phyloP scores from a whole-genome alignment of 345 rosid genomes.

The Rhizophora apiculata region DNA sequence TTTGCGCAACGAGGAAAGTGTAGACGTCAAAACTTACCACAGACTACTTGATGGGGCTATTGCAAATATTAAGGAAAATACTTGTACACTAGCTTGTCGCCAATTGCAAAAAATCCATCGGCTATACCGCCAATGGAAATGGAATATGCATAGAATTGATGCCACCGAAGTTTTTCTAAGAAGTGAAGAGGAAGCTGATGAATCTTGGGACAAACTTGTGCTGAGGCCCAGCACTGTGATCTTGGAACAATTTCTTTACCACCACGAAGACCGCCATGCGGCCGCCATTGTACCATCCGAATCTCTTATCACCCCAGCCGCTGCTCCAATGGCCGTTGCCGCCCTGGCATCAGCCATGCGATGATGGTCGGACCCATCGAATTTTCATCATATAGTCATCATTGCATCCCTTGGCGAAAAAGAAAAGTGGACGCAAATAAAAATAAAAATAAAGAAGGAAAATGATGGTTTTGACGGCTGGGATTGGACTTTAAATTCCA shows the following conservation, averaged over 20 bases:
- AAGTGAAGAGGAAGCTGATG: constrained; percentile 51
- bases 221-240: constrained; percentile 48
- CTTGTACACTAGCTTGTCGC: constrained; percentile 18
- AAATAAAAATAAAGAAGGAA: background rate
- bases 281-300: constrained; percentile 32
- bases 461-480: background rate
- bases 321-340: constrained; percentile 25
- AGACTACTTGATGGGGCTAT: constrained; percentile 24
- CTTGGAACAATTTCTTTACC: constrained; percentile 46
- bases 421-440: background rate
- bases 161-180: constrained; percentile 68
- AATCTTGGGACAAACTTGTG: constrained; percentile 65
- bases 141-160: constrained; percentile 33
- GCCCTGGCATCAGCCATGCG: constrained; percentile 48
- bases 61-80: constrained; percentile 26
- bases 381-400: background rate
- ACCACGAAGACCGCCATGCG: constrained; percentile 25
- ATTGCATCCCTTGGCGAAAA: too few relatives aligned
- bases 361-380: constrained; percentile 8
- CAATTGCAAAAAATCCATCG: constrained; percentile 28
- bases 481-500: too few relatives aligned
- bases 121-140: constrained; percentile 11
- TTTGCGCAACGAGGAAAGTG: constrained; percentile 4
- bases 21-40: background rate
- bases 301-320: background rate